Percentiles rank a stretch among this genome's conserved stretches.
These are phyloP conservation scores for Primulina huaijiensis DNA, from an alignment of 257 asterid species.

Conservation along the genomic window DNA sequence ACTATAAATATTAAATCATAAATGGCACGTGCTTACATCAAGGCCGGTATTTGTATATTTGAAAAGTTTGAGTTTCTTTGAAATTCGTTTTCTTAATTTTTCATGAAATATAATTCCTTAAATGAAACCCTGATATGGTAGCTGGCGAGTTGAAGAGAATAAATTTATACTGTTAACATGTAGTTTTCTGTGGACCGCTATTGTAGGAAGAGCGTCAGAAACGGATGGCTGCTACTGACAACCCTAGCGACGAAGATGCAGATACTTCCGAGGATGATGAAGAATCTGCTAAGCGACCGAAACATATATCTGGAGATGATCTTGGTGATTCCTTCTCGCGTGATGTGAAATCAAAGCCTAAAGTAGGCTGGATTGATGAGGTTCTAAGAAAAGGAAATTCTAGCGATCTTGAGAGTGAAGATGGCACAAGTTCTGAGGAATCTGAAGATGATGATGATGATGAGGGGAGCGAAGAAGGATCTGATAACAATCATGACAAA, in stretches of 20 bases:
- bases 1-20: not conserved
- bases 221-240: slow-evolving; percentile 74
- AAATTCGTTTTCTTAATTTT: not conserved
- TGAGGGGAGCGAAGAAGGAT: slow-evolving; percentile 45
- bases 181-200: slow-evolving; percentile 23
- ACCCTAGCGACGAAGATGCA: slow-evolving; percentile 62
- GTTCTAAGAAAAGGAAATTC: slow-evolving; percentile 39
- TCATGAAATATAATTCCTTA: not conserved
- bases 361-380: slow-evolving; percentile 62
- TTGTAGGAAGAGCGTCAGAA: slow-evolving; percentile 85
- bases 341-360: slow-evolving; percentile 40
- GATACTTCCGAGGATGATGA: slow-evolving; percentile 49
- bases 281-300: slow-evolving; percentile 35
- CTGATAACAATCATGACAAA: slow-evolving; percentile 41
- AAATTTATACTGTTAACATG: slow-evolving; percentile 4
- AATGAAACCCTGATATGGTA: not conserved
- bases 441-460: slow-evolving; percentile 44
- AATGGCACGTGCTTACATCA: not conserved
- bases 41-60: not conserved
- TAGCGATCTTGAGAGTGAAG: slow-evolving; percentile 39
- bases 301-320: slow-evolving; percentile 85
- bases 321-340: slow-evolving; percentile 76
- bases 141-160: slow-evolving; percentile 12
- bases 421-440: slow-evolving; percentile 40
- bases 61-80: not conserved